Evolutionary conservation across 1,284 basidiomycete genomes (phyloP).

Genomic region (Cystobasidium sp.): DNA sequence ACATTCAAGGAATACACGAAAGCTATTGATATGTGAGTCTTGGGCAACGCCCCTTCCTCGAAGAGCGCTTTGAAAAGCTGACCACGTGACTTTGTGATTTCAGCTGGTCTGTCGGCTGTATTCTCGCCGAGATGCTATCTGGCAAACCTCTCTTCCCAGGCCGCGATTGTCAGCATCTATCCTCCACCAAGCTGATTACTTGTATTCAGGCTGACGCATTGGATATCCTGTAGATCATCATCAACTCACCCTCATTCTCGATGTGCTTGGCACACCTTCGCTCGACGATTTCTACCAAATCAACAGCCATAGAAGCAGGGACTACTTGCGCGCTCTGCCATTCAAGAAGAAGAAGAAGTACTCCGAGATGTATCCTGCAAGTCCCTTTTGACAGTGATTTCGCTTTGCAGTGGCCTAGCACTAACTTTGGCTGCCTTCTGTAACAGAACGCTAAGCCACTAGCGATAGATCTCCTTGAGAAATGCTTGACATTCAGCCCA

Average conservation of each 20-base stretch:
- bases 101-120: conserved; percentile 49
- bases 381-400: not conserved
- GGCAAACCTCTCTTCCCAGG: conserved; percentile 95
- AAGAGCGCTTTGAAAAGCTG: not conserved
- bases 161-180: conserved; percentile 68
- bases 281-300: conserved; percentile 69
- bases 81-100: not conserved
- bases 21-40: conserved; percentile 73
- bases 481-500: conserved; percentile 57
- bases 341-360: conserved; percentile 84
- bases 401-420: conserved; percentile 67
- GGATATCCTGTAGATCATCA: conserved; percentile 56
- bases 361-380: conserved; percentile 63
- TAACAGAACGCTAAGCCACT: conserved; percentile 71
- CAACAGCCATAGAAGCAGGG: conserved; percentile 78
- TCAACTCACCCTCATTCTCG: conserved; percentile 65
- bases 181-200: too few relatives aligned
- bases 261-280: conserved; percentile 65
- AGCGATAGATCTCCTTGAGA: conserved; percentile 87
- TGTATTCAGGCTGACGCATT: not conserved
- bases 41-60: conserved; percentile 1
- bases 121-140: conserved; percentile 88
- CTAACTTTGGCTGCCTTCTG: not conserved
- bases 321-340: conserved; percentile 87
- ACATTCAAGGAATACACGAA: conserved; percentile 91